Percentiles rank a stretch among this genome's conserved stretches.
These are phyloP conservation scores for Auricularia sp. DNA, from an alignment of 768 basidiomycete species.

Conservation along the genomic window DNA sequence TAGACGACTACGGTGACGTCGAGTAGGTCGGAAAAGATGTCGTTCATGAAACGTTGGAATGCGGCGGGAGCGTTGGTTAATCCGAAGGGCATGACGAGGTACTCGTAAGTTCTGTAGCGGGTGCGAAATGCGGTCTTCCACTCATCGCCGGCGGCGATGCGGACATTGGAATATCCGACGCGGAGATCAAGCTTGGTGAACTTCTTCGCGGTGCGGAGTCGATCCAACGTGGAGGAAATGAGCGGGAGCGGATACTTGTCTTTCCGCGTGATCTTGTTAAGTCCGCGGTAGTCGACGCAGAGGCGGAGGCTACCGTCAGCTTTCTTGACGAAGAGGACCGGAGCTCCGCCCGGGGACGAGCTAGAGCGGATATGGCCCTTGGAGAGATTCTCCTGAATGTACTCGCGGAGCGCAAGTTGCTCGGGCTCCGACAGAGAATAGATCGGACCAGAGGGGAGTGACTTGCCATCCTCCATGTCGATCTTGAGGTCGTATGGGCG, in stretches of 20 bases:
- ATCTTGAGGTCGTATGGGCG: conserved; percentile 23
- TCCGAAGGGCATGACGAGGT: conserved; percentile 29
- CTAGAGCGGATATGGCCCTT: conserved; percentile 28
- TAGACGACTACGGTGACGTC: conserved; percentile 34
- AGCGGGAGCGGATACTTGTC: conserved; percentile 24
- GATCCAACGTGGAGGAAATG: conserved; percentile 29
- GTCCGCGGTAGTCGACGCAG: too few relatives aligned
- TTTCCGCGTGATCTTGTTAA: conserved; percentile 20
- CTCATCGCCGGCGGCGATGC: conserved; percentile 31
- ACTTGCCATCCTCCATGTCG: conserved; percentile 8
- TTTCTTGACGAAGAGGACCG: neutral
- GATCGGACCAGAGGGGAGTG: conserved; percentile 21
- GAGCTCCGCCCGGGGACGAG: conserved; percentile 17
- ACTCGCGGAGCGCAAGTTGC: conserved; percentile 24
- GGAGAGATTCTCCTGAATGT: conserved; percentile 26
- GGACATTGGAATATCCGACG: conserved; percentile 32
- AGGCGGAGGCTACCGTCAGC: too few relatives aligned
- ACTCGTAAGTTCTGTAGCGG: conserved; percentile 32
- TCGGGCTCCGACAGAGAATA: conserved; percentile 27
- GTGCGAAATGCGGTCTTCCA: conserved; percentile 35
- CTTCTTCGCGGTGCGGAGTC: conserved; percentile 8
- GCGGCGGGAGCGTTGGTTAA: conserved; percentile 31
- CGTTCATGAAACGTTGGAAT: conserved; percentile 34
- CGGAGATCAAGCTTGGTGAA: conserved; percentile 25
- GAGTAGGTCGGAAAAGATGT: conserved; percentile 20